A percentile compares a stretch with the other conserved stretches of the same genome.
phyloP scores from a whole-genome alignment of 2,329 filamentous ascomycete species.

The Orbilia quercus region DNA sequence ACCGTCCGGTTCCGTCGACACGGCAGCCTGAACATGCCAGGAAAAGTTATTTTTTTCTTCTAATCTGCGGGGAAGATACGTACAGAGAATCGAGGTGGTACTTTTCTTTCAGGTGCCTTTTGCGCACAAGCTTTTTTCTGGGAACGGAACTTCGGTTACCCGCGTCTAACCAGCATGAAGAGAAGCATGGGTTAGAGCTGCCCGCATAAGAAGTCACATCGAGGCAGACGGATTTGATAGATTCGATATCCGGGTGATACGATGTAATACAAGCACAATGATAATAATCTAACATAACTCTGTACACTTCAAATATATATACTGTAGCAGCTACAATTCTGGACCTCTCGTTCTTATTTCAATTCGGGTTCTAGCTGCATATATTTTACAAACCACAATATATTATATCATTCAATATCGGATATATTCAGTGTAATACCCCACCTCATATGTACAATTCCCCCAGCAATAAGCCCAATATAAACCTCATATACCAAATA shows the following conservation, averaged over 20 bases:
- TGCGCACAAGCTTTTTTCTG: conserved; percentile 22
- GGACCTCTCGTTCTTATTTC: too few species aligned
- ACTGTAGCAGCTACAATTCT: too few species aligned
- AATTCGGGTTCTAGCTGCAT: too few species aligned
- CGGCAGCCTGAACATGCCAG: conserved; percentile 38
- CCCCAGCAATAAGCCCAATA: too few species aligned
- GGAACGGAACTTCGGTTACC: conserved; percentile 46
- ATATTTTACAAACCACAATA: conserved; percentile 1
- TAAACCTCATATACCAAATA: too few species aligned
- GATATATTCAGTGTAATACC: too few species aligned
- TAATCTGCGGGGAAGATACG: conserved; percentile 1
- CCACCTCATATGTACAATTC: too few species aligned
- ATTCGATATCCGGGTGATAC: too few species aligned
- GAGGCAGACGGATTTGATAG: too few species aligned
- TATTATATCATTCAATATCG: too few species aligned
- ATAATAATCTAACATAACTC: conserved; percentile 1
- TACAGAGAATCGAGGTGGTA: not conserved
- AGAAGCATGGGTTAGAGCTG: conserved; percentile 9
- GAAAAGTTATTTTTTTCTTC: conserved; percentile 37
- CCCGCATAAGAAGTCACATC: conserved; percentile 28
- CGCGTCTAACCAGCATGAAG: conserved; percentile 28
- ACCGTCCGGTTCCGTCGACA: conserved; percentile 21
- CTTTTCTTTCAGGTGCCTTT: not conserved
- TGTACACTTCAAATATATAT: conserved; percentile 9
- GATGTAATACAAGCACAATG: not conserved